A percentile compares a stretch with the other conserved stretches of the same genome.
phyloP scores from a whole-genome alignment of 2,329 filamentous ascomycete genomes.

The Penicillium sp. region DNA sequence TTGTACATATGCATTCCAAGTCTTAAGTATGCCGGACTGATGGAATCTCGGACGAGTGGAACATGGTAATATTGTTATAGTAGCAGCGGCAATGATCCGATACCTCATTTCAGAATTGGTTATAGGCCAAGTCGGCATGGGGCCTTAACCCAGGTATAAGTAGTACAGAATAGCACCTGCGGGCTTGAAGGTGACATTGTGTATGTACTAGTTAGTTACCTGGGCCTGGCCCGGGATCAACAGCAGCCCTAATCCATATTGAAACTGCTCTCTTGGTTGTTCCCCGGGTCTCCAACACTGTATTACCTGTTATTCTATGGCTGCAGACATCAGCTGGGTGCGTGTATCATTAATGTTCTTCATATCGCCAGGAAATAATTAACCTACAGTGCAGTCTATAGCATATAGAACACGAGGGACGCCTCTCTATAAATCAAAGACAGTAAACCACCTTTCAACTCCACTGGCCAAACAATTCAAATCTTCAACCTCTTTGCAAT shows the following conservation, averaged over 20 bases:
- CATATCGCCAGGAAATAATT: background rate
- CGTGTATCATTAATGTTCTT: background rate
- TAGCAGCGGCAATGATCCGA: too few species aligned
- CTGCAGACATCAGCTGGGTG: background rate
- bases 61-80: background rate
- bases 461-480: background rate
- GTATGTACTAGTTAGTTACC: background rate
- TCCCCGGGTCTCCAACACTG: background rate
- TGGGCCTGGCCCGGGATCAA: background rate
- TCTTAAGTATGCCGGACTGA: background rate
- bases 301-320: too few species aligned
- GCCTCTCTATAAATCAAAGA: background rate
- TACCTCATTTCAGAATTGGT: background rate
- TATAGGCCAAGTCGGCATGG: background rate
- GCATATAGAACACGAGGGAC: background rate
- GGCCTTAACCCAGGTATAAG: background rate
- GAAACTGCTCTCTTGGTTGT: background rate
- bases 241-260: background rate
- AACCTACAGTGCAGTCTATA: background rate
- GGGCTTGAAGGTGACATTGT: background rate
- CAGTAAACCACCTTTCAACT: background rate
- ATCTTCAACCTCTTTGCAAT: slow-evolving; percentile 55
- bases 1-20: background rate
- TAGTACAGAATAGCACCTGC: background rate
- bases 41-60: too few species aligned